Conservation (phyloP, 2,329 filamentous ascomycete species). For the Ophiosphaerella herpotricha region DNA sequence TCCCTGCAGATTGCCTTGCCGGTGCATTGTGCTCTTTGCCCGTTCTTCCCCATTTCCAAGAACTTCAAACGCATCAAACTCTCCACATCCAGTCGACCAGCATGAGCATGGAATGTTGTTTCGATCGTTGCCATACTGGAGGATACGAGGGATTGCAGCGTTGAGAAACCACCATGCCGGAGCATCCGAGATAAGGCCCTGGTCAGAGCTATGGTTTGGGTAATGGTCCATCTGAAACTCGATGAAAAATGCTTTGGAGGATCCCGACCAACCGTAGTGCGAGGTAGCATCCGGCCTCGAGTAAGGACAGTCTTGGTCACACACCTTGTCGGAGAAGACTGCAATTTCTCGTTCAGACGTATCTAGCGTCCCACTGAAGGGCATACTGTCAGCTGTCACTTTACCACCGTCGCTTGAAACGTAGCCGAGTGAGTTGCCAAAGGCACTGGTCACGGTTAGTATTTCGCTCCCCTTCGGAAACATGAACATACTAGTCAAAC, state of each 20-base stretch:
- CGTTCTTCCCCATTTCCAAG: slow-evolving; percentile 67
- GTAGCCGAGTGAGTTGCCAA: slow-evolving; percentile 64
- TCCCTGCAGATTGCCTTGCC: slow-evolving; percentile 61
- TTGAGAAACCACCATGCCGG: slow-evolving; percentile 79
- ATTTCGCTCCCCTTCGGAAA: not conserved
- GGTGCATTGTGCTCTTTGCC: slow-evolving; percentile 70
- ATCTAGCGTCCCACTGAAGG: slow-evolving; percentile 53
- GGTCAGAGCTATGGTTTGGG: slow-evolving; percentile 34
- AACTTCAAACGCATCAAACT: slow-evolving; percentile 77
- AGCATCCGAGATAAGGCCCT: slow-evolving; percentile 63
- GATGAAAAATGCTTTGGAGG: slow-evolving; percentile 73
- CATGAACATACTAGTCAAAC: slow-evolving; percentile 52
- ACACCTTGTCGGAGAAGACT: slow-evolving; percentile 47
- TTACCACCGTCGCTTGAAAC: slow-evolving; percentile 53
- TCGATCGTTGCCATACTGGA: slow-evolving; percentile 65
- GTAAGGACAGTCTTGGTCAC: slow-evolving; percentile 55
- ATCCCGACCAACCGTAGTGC: slow-evolving; percentile 68
- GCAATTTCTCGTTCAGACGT: slow-evolving; percentile 43
- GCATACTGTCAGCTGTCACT: slow-evolving; percentile 54
- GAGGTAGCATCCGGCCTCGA: slow-evolving; percentile 55
- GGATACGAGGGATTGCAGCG: slow-evolving; percentile 69
- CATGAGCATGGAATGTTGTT: slow-evolving; percentile 64
- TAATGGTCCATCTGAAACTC: slow-evolving; percentile 69
- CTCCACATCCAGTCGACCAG: slow-evolving; percentile 72
- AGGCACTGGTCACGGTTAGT: slow-evolving; percentile 42